phyloP scores from a whole-genome alignment of 225 moss, liverwort and hornwort genomes.

The Pseudisothecium myosuroides region DNA sequence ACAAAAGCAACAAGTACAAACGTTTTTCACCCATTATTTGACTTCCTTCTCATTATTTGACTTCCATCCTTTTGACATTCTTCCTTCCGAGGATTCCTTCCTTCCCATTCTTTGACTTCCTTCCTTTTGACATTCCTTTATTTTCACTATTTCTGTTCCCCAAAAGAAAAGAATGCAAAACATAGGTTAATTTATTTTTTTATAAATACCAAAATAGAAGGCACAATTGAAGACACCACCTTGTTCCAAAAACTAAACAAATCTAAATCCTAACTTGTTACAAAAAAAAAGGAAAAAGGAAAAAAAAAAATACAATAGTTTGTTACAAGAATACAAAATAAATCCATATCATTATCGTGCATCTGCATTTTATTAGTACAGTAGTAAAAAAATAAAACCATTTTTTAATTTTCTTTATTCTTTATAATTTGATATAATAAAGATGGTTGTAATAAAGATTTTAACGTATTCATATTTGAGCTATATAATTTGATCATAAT shows the following conservation, averaged over 20 bases:
- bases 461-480: not conserved
- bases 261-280: no score
- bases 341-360: not conserved
- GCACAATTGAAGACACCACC: rapidly evolving
- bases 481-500: not conserved
- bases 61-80: not conserved
- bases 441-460: not conserved
- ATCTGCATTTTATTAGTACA: not conserved
- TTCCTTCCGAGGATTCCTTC: no score
- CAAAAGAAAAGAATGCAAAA: not conserved
- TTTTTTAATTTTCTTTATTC: not conserved
- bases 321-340: not conserved
- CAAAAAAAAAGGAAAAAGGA: no score
- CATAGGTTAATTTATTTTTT: rapidly evolving
- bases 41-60: not conserved
- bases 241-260: not conserved
- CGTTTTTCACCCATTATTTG: not conserved
- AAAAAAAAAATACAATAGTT: not conserved
- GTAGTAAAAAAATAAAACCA: not conserved
- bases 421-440: not conserved
- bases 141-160: rapidly evolving
- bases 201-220: not conserved
- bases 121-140: not conserved
- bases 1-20: not conserved
- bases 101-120: not conserved